A percentile compares a stretch with the other conserved stretches of the same genome.
Conservation (phyloP, 2,329 filamentous ascomycete genomes). For the Apiospora marii region DNA sequence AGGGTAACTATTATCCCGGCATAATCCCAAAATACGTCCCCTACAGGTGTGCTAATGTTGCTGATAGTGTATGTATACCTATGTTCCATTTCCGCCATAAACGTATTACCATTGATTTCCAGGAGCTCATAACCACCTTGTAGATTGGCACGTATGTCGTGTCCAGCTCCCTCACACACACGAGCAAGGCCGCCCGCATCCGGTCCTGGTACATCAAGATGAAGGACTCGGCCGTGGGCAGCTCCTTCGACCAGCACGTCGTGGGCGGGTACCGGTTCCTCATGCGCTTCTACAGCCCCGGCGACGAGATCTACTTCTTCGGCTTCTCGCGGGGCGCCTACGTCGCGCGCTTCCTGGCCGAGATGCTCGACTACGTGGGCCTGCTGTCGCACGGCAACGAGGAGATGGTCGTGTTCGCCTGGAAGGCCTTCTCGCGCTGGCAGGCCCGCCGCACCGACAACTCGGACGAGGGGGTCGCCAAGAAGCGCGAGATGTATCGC, state of each 20-base stretch:
- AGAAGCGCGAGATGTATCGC: constrained; percentile 69
- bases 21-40: neutral
- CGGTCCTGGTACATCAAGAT: constrained; percentile 75
- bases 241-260: constrained; percentile 83
- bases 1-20: neutral
- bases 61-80: neutral
- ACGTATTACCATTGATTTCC: neutral
- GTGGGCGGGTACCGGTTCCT: constrained; percentile 84
- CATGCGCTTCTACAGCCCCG: constrained; percentile 74
- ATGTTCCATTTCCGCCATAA: neutral
- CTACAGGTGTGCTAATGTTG: neutral
- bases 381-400: constrained; percentile 83
- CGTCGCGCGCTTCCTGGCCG: constrained; percentile 77
- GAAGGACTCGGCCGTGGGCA: constrained; percentile 81
- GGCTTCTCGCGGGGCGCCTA: constrained; percentile 79
- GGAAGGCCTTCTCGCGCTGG: constrained; percentile 82
- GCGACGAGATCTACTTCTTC: constrained; percentile 75
- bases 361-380: constrained; percentile 86
- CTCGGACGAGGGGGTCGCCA: constrained; percentile 52
- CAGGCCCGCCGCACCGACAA: constrained; percentile 62
- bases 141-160: constrained; percentile 78
- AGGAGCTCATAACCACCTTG: constrained; percentile 65
- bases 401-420: constrained; percentile 84
- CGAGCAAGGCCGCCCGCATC: constrained; percentile 61
- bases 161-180: constrained; percentile 65